Evolutionary conservation across 2,329 filamentous ascomycete genomes (phyloP), one percentile per base, ranked within the genome.

Genomic region (Scytalidium sp.): DNA sequence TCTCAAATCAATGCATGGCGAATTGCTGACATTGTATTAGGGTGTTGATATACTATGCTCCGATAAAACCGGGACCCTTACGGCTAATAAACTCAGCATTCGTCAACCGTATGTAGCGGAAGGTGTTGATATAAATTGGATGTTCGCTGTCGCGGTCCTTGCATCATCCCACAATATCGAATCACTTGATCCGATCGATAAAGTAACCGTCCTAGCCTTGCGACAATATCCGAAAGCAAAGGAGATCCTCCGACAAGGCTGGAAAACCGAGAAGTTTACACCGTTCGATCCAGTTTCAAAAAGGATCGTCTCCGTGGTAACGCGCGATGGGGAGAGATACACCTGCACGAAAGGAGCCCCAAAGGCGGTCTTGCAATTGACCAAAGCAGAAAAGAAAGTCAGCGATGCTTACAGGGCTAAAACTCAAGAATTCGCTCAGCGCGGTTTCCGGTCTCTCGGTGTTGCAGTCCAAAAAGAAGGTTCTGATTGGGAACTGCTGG

Each of bases 241-340:
- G 69, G 85, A 90, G 67, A 89, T 90, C 64, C 77, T 90, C 54
- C 79, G 82, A 60, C 78, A 85, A 64, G 85, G 86, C 67, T 90
- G 87, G 87, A 79, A 78, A 69, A 90, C 86, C 19, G 82, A 87
- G 72, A 88, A 87, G 70, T 90, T 88, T 76, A 88, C 80, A 50
- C 84, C 84, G 23, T 88, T 90, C 75, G 87, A 90, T 70, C 86
- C 87, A 46, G 86, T 90, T 66, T 89, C 85, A 64, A 90, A 90
- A 79, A 84, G 85, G 66, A 90, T 90, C 64, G 89, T 85, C 49
- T 79, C 84, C 54, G 71, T 87, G 64, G 85, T 81, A 69, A 79
- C 78, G 49, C 83, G 85, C 67, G 83, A 86, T 63, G 81, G 82
- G 61, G 85, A 88, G 69, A 79, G 75, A 56, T 90, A 86, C 72